Percentiles rank a stretch among this genome's conserved stretches.
phyloP scores from a whole-genome alignment of 768 basidiomycete species.

The Phlegmacium glaucopus region DNA sequence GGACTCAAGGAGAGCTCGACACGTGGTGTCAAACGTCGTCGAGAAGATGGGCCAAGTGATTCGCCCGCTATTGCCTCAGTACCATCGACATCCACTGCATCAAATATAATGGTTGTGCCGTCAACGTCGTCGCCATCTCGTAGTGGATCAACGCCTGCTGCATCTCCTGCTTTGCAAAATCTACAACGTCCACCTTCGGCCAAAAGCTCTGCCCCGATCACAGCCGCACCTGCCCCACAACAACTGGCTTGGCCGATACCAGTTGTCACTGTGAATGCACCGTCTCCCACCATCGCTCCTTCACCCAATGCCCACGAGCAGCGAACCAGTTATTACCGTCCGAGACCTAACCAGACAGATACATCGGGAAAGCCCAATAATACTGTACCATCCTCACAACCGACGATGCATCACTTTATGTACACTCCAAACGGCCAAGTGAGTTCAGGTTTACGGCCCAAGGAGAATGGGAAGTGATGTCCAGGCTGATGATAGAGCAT shows the following conservation, averaged over 20 bases:
- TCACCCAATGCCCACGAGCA: constrained; percentile 35
- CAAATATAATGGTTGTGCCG: constrained; percentile 28
- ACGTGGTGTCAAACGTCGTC: constrained; percentile 54
- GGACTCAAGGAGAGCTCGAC: constrained; percentile 74
- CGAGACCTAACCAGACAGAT: constrained; percentile 19
- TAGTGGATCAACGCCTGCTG: constrained; percentile 41
- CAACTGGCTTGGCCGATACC: constrained; percentile 69
- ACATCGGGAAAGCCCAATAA: constrained; percentile 8
- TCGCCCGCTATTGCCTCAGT: constrained; percentile 23
- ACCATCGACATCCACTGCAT: constrained; percentile 26
- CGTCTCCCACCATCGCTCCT: constrained; percentile 52
- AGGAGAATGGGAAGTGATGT: constrained; percentile 23
- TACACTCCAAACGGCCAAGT: constrained; percentile 20
- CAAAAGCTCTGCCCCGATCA: constrained; percentile 20
- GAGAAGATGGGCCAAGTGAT: constrained; percentile 28
- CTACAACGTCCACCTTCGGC: constrained; percentile 38
- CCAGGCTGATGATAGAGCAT: constrained; percentile 7
- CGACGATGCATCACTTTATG: constrained; percentile 20
- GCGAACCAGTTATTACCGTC: constrained; percentile 53
- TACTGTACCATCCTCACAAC: background rate
- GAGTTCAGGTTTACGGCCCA: constrained; percentile 13
- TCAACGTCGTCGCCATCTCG: constrained; percentile 19
- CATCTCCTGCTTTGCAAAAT: constrained; percentile 51
- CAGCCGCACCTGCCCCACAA: constrained; percentile 23
- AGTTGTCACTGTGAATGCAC: constrained; percentile 57